Conservation (phyloP, 306 rosid species). For the Gastrolobium villosum region DNA sequence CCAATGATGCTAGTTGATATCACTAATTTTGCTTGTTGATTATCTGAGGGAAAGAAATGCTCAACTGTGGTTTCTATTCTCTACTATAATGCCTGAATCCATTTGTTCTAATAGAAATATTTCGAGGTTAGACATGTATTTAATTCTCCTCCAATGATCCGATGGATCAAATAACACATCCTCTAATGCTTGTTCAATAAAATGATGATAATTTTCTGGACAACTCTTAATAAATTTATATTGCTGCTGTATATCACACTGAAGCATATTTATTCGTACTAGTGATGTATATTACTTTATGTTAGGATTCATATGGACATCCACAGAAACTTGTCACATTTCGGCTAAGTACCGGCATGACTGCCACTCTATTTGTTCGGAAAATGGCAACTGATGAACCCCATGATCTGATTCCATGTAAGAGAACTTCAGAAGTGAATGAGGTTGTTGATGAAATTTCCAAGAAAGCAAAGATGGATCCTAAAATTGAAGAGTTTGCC, state of each 20-base stretch:
- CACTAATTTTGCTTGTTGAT: conserved; percentile 5
- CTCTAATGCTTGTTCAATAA: conserved; percentile 8
- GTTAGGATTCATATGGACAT: conserved; percentile 70
- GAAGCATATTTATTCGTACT: background rate
- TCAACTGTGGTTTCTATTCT: conserved; percentile 10
- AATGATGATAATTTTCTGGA: conserved; percentile 21
- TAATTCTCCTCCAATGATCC: conserved; percentile 8
- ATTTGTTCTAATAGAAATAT: conserved; percentile 22
- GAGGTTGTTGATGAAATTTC: conserved; percentile 40
- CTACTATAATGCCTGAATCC: background rate
- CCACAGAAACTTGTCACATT: conserved; percentile 66
- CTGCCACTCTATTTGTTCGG: conserved; percentile 58
- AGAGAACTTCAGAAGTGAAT: conserved; percentile 61
- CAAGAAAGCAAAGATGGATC: conserved; percentile 66
- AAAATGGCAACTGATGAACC: conserved; percentile 52
- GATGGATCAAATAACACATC: conserved; percentile 8
- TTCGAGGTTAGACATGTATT: background rate
- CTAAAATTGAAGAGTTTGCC: conserved; percentile 47
- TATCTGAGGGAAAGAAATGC: conserved; percentile 29
- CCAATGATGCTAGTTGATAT: conserved; percentile 13
- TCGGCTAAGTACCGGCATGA: conserved; percentile 49
- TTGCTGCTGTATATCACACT: conserved; percentile 5
- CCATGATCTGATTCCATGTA: conserved; percentile 36
- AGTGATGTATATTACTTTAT: conserved; percentile 27
- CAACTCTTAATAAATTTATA: background rate